phyloP scores from a whole-genome alignment of 192 early-diverging fungal species.

The Umbelopsis sp. region DNA sequence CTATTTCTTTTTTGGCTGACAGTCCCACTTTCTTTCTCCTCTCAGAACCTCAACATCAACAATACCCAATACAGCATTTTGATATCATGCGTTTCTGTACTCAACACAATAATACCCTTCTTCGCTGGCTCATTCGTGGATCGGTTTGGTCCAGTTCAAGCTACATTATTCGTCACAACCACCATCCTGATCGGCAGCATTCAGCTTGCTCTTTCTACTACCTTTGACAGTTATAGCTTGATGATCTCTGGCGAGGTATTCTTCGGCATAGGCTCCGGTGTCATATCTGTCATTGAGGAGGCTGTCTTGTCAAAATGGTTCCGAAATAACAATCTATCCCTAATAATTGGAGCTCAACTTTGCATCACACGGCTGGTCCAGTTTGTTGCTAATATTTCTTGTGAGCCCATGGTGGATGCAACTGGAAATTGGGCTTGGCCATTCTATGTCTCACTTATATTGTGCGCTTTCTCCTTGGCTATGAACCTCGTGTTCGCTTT shows the following conservation, averaged over 20 bases:
- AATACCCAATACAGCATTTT: slow-evolving; percentile 64
- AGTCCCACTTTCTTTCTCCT: neutral
- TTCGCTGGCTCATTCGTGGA: slow-evolving; percentile 62
- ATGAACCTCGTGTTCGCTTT: slow-evolving; percentile 51
- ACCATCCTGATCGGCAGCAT: slow-evolving; percentile 57
- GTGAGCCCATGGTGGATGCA: slow-evolving; percentile 57
- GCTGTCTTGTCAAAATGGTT: slow-evolving; percentile 78
- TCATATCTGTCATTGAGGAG: slow-evolving; percentile 76
- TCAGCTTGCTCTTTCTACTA: slow-evolving; percentile 48
- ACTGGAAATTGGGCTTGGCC: slow-evolving; percentile 41
- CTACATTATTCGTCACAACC: slow-evolving; percentile 50
- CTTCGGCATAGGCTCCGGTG: slow-evolving; percentile 69
- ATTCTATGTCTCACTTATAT: slow-evolving; percentile 48
- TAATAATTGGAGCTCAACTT: slow-evolving; percentile 68
- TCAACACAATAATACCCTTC: slow-evolving; percentile 60
- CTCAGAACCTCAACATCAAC: slow-evolving; percentile 58
- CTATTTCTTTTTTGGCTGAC: neutral
- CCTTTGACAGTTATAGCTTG: slow-evolving; percentile 40
- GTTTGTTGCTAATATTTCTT: slow-evolving; percentile 66
- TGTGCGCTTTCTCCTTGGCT: slow-evolving; percentile 50
- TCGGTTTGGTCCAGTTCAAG: slow-evolving; percentile 55
- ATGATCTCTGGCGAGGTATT: slow-evolving; percentile 61
- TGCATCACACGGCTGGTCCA: slow-evolving; percentile 69
- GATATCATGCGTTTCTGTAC: slow-evolving; percentile 60
- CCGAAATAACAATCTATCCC: slow-evolving; percentile 63